Base-by-base conservation (phyloP, 208 protist species). In the Leishmania mexicana region DNA sequence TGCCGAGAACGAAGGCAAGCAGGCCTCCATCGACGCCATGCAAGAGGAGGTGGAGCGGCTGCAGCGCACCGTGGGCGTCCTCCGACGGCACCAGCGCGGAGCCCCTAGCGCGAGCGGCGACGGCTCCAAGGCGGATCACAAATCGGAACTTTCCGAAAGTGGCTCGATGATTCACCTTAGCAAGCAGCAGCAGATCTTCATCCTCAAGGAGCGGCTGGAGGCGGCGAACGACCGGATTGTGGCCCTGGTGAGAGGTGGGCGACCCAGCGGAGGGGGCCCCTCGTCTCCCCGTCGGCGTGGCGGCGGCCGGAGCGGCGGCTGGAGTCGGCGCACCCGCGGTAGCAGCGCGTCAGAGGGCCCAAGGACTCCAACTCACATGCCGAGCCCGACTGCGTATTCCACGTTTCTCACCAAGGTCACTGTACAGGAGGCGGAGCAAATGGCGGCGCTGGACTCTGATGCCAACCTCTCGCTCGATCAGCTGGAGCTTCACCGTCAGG, bases 161-260 rank as follows among this genome's bases (percentile, higher is more conserved):
- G 85, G 75, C 24, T 88, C 81, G 24, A 83, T 87, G 72, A 65
- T 90, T 38, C 89, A 92, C 75, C 85, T 94, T 24, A 85, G 80
- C 19, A 97, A 97, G 87, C 91, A 97, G 83, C 94, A 97, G 84
- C 94, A 97, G 75, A 94, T 97, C 35, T 92, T 89, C 80, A 88
- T 94, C 19, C 82, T 97, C 40, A 95, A 96, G 87, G 88, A 94
- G 83, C 92, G 94, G 13, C 84, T 97, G 11, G 81, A 92, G n/a
- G 75, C 81, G 58, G 91, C 89, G 5, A 93, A 93, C 76, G 91
- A 93, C 28, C 85, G 86, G 19, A 92, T 95, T 21, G 64, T 62
- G 3, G 75, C 79, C 19, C 73, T 93, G 11, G 78, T 90, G 73
- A 77, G 78, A 28, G 79, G 72, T 42, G 74, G 68, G 24, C 42